These are phyloP conservation scores for Colletotrichum tanaceti DNA, from an alignment of 2,329 filamentous ascomycete species.

Conservation along the genomic window DNA sequence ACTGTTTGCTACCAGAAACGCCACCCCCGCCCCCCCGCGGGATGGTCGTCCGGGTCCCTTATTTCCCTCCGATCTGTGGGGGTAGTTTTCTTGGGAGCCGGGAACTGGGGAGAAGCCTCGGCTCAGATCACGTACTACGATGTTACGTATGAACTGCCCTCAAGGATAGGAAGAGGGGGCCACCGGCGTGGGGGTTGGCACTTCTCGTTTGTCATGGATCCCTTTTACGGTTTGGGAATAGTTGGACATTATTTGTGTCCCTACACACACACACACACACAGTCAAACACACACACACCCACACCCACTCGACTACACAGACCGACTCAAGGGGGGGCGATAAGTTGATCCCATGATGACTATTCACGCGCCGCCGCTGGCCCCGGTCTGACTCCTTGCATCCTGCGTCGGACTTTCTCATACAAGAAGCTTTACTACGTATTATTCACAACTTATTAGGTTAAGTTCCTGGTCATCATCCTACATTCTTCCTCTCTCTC, in stretches of 20 bases:
- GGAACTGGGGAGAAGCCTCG: slow-evolving; percentile 18
- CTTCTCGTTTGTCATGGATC: background rate
- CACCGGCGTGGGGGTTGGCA: slow-evolving; percentile 35
- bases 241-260: background rate
- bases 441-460: too few relatives aligned
- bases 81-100: background rate
- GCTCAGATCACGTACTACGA: slow-evolving; percentile 3
- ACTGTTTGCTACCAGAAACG: slow-evolving; percentile 9
- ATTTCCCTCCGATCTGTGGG: slow-evolving; percentile 30
- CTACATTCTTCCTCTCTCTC: too few relatives aligned
- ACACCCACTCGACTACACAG: slow-evolving; percentile 27
- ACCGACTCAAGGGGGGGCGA: slow-evolving; percentile 5
- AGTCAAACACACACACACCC: too few relatives aligned
- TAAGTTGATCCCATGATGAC: slow-evolving; percentile 25
- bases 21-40: slow-evolving; percentile 26
- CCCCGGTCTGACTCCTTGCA: background rate
- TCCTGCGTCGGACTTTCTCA: background rate
- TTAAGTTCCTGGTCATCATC: background rate
- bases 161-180: slow-evolving; percentile 4
- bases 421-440: slow-evolving; percentile 16
- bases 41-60: slow-evolving; percentile 11
- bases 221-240: background rate
- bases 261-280: background rate
- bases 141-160: slow-evolving; percentile 1
- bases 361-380: slow-evolving; percentile 1